Evolutionary conservation across 2,329 filamentous ascomycete species (phyloP).

Genomic region (Fusarium miscanthi): DNA sequence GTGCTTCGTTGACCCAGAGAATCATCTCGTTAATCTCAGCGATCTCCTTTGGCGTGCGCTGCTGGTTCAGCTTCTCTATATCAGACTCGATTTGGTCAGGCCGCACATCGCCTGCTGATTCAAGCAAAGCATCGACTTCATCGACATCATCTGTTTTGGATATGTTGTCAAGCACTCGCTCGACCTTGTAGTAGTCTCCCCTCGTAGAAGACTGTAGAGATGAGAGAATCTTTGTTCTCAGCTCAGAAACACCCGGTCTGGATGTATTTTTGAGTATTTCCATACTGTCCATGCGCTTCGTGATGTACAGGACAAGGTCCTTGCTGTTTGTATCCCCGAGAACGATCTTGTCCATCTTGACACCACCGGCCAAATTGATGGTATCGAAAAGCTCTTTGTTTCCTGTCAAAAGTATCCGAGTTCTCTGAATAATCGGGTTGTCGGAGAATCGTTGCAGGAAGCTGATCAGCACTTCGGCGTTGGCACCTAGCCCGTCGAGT

Average conservation of each 20-base stretch:
- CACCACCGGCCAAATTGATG: not conserved
- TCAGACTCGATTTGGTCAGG: not conserved
- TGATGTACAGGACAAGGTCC: not conserved
- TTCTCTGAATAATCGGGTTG: not conserved
- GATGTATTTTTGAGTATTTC: not conserved
- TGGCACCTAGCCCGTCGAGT: not conserved
- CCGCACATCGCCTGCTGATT: not conserved
- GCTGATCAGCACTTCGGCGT: not conserved
- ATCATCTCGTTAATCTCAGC: not conserved
- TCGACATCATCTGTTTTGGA: not conserved
- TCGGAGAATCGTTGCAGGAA: not conserved
- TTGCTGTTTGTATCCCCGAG: not conserved
- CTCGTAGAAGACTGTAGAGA: not conserved
- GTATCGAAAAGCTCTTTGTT: not conserved
- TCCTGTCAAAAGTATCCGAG: not conserved
- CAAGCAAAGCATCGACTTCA: not conserved
- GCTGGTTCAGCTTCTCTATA: not conserved
- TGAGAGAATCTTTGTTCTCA: not conserved
- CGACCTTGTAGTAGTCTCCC: not conserved
- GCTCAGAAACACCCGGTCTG: not conserved
- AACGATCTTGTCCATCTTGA: not conserved
- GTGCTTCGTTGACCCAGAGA: not conserved
- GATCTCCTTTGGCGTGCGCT: not conserved
- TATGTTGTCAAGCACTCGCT: not conserved
- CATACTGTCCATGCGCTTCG: not conserved